A percentile compares a stretch with the other conserved stretches of the same genome.
Conservation (phyloP, 164 flowering plant genomes). For the Pachysandra terminalis region DNA sequence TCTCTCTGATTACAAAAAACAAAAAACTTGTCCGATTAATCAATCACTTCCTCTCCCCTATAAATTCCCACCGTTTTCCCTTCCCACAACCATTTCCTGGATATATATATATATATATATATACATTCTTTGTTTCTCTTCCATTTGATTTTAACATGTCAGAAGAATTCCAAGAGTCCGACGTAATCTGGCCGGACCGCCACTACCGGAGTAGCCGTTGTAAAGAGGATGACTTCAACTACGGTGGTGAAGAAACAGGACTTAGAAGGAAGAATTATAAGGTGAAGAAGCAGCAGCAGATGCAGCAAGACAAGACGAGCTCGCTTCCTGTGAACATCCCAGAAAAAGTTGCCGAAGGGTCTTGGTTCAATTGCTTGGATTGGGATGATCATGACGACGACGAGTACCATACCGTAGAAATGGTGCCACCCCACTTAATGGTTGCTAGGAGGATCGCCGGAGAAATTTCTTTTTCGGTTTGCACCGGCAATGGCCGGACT, state of each 20-base stretch:
- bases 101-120: no score
- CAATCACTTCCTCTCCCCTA: background rate
- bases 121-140: background rate
- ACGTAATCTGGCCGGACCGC: constrained; percentile 17
- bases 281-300: background rate
- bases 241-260: no score
- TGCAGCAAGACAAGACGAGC: constrained; percentile 3
- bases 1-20: background rate
- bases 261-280: no score
- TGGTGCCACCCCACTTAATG: constrained; percentile 51
- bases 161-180: constrained; percentile 39
- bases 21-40: no score
- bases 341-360: background rate
- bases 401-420: constrained; percentile 21
- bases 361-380: constrained; percentile 16
- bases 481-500: constrained; percentile 58
- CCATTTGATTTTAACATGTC: background rate
- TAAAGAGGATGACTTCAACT: background rate
- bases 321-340: constrained; percentile 38
- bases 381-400: constrained; percentile 23
- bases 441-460: constrained; percentile 8
- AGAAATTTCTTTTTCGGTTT: constrained; percentile 54
- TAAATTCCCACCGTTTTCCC: constrained; percentile 11
- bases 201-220: background rate
- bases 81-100: no score